Evolutionary conservation across 2,329 filamentous ascomycete genomes (phyloP).

Genomic region (Myriangium duriaei): DNA sequence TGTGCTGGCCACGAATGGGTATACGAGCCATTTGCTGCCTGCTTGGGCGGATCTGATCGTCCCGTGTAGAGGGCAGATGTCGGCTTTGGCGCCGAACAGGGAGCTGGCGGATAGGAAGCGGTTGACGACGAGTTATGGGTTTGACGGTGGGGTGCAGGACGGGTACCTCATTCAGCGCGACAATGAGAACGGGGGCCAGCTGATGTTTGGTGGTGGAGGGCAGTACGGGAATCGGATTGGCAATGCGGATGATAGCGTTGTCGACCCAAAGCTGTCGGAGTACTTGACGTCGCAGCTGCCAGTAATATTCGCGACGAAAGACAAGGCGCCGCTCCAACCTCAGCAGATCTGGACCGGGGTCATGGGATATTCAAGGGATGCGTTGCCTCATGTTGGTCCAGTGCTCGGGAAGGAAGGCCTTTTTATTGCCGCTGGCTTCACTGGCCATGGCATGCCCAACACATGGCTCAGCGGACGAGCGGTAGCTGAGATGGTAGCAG

Average conservation of each 20-base stretch:
- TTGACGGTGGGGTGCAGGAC: constrained; percentile 48
- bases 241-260: constrained; percentile 44
- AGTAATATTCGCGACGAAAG: constrained; percentile 23
- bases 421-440: constrained; percentile 31
- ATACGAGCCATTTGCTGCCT: constrained; percentile 65
- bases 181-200: constrained; percentile 36
- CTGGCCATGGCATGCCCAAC: constrained; percentile 61
- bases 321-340: constrained; percentile 19
- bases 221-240: constrained; percentile 44
- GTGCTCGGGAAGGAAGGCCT: constrained; percentile 38
- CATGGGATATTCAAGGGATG: constrained; percentile 63
- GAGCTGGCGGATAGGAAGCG: constrained; percentile 20
- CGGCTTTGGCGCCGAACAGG: constrained; percentile 48
- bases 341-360: constrained; percentile 57
- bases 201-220: constrained; percentile 62
- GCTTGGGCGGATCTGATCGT: constrained; percentile 58
- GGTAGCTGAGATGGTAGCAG: constrained; percentile 46
- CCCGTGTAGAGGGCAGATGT: constrained; percentile 64
- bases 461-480: constrained; percentile 54
- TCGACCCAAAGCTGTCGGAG: constrained; percentile 43
- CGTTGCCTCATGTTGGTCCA: constrained; percentile 56
- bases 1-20: constrained; percentile 71
- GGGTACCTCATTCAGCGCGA: constrained; percentile 66
- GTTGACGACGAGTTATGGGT: constrained; percentile 51
- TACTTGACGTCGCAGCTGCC: constrained; percentile 41